Conservation (phyloP, 1,139 yeast species). For the Kodamaea arcana region DNA sequence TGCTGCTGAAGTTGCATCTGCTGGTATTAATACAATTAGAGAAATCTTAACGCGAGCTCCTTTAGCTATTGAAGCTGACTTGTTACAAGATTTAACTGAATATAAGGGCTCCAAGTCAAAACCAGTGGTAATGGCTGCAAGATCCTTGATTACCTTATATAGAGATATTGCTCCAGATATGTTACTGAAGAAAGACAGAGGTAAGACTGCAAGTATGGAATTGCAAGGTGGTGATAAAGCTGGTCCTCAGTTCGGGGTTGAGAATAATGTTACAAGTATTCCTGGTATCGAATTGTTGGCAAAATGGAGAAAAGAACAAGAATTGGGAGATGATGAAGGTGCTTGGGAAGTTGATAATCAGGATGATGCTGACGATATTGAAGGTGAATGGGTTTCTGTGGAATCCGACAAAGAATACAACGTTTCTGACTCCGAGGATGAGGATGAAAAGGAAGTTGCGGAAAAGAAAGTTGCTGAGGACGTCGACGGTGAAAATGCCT, state of each 20-base stretch:
- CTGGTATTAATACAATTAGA: conserved; percentile 91
- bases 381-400: conserved; percentile 58
- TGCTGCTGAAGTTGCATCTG: conserved; percentile 95
- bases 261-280: conserved; percentile 59
- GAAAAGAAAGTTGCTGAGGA: conserved; percentile 39
- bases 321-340: conserved; percentile 39
- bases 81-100: conserved; percentile 83
- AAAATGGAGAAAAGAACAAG: conserved; percentile 79
- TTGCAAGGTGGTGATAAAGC: conserved; percentile 49
- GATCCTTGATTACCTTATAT: conserved; percentile 79
- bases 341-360: conserved; percentile 47
- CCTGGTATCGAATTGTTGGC: conserved; percentile 89
- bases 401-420: conserved; percentile 60
- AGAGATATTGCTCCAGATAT: conserved; percentile 96
- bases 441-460: conserved; percentile 31
- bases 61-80: conserved; percentile 79
- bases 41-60: conserved; percentile 93
- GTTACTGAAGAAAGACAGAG: conserved; percentile 86
- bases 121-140: conserved; percentile 91
- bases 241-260: conserved; percentile 70
- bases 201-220: conserved; percentile 84
- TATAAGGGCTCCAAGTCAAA: conserved; percentile 92
- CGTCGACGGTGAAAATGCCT: too few relatives aligned
- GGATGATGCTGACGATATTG: conserved; percentile 50
- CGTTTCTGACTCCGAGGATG: conserved; percentile 49